These are phyloP conservation scores for Metarhizium guizhouense DNA, from an alignment of 2,329 filamentous ascomycete genomes.

Conservation along the genomic window DNA sequence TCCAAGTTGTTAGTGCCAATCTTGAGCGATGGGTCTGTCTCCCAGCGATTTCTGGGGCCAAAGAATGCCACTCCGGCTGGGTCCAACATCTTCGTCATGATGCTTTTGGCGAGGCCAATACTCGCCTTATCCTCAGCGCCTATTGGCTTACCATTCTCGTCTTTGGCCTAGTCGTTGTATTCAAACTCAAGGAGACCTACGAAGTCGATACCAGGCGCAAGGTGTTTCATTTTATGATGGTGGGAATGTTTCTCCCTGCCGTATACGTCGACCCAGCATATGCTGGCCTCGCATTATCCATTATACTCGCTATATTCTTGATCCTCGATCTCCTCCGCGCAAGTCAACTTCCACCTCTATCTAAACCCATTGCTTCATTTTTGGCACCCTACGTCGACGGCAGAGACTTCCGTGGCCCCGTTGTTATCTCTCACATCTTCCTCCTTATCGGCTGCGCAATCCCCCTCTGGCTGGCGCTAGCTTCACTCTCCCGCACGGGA, in stretches of 20 bases:
- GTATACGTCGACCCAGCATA: slow-evolving; percentile 83
- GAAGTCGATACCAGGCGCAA: slow-evolving; percentile 95
- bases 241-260: slow-evolving; percentile 84
- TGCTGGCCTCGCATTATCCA: slow-evolving; percentile 65
- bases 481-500: slow-evolving; percentile 52
- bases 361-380: slow-evolving; percentile 76
- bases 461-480: slow-evolving; percentile 82
- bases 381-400: slow-evolving; percentile 92
- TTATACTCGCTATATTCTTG: slow-evolving; percentile 77
- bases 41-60: slow-evolving; percentile 36
- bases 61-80: slow-evolving; percentile 45
- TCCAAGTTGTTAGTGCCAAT: slow-evolving; percentile 58
- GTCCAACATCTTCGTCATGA: slow-evolving; percentile 55
- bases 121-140: slow-evolving; percentile 63
- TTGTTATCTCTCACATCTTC: slow-evolving; percentile 95
- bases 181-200: slow-evolving; percentile 64
- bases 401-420: slow-evolving; percentile 81
- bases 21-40: slow-evolving; percentile 70
- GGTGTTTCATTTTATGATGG: slow-evolving; percentile 98
- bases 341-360: slow-evolving; percentile 83
- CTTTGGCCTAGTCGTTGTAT: slow-evolving; percentile 64
- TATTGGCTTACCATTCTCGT: slow-evolving; percentile 68
- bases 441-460: slow-evolving; percentile 91
- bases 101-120: slow-evolving; percentile 67
- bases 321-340: slow-evolving; percentile 84